Evolutionary conservation across 1,284 basidiomycete species (phyloP).

Genomic region (Cryptococcus sp.): DNA sequence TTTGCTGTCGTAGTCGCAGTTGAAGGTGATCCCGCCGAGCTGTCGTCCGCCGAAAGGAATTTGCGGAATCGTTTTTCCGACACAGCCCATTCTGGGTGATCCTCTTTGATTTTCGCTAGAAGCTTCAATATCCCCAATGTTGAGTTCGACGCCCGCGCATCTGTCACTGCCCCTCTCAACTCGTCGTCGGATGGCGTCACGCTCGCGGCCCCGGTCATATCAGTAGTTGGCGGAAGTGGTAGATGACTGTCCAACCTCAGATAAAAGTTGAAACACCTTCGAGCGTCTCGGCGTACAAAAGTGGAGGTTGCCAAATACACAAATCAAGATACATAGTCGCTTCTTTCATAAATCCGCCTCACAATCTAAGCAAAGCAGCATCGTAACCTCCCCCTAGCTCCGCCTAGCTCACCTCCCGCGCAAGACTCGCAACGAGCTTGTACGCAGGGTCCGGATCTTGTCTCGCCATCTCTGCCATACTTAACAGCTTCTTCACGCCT

Average conservation of each 20-base stretch:
- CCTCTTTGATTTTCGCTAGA: conserved; percentile 63
- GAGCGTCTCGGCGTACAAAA: too few species aligned
- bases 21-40: background rate
- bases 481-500: conserved; percentile 92
- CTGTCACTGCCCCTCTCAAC: conserved; percentile 54
- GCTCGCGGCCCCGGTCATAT: too few species aligned
- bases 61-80: conserved; percentile 79
- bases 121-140: conserved; percentile 70
- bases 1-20: conserved; percentile 2
- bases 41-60: conserved; percentile 49
- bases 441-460: conserved; percentile 84
- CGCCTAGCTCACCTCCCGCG: conserved; percentile 50
- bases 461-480: conserved; percentile 92
- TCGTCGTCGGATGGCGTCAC: conserved; percentile 54
- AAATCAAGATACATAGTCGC: conserved; percentile 2
- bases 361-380: too few species aligned
- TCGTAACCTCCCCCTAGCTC: too few species aligned
- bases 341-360: background rate
- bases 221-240: too few species aligned
- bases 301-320: conserved; percentile 7
- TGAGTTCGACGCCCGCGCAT: conserved; percentile 61
- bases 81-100: conserved; percentile 69
- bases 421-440: conserved; percentile 69
- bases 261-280: too few species aligned
- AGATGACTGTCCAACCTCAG: too few species aligned